Conservation (phyloP, 306 rosid species). For the Oemleria cerasiformis region DNA sequence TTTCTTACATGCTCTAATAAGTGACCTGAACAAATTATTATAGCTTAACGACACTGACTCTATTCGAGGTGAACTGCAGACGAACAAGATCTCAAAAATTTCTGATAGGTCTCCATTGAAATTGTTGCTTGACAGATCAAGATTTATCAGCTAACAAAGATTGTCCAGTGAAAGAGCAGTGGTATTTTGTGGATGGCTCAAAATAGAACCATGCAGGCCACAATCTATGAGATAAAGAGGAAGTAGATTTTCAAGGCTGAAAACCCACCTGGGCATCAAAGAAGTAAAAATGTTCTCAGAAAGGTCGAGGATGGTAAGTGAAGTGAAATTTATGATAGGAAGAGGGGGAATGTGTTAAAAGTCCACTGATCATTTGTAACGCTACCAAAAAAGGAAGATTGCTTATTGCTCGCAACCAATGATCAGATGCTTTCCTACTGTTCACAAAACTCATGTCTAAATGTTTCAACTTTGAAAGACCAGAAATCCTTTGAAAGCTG, state of each 20-base stretch:
- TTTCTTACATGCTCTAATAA: no score
- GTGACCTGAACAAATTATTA: no score
- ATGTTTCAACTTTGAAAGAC: no score
- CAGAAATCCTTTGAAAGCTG: no score
- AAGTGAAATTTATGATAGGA: no score
- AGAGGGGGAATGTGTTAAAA: not conserved
- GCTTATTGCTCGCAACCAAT: no score
- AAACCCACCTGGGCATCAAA: slow-evolving; percentile 9
- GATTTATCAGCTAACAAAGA: not conserved
- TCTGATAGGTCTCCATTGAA: not conserved
- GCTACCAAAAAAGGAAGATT: no score
- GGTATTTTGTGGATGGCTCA: slow-evolving; percentile 19
- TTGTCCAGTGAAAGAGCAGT: slow-evolving; percentile 5
- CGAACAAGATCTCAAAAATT: slow-evolving; percentile 8
- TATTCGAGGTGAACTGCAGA: not conserved
- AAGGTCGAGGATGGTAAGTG: slow-evolving; percentile 1
- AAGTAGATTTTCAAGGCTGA: slow-evolving; percentile 2
- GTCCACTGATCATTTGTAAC: no score
- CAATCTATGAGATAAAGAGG: not conserved
- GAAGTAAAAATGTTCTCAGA: not conserved
- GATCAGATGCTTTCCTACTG: no score
- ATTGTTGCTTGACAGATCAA: slow-evolving; percentile 11
- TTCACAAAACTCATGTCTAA: no score
- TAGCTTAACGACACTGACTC: not conserved
- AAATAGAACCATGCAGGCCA: no score